Evolutionary conservation across 2,329 filamentous ascomycete genomes (phyloP).

Genomic region (Cytospora schulzeri): DNA sequence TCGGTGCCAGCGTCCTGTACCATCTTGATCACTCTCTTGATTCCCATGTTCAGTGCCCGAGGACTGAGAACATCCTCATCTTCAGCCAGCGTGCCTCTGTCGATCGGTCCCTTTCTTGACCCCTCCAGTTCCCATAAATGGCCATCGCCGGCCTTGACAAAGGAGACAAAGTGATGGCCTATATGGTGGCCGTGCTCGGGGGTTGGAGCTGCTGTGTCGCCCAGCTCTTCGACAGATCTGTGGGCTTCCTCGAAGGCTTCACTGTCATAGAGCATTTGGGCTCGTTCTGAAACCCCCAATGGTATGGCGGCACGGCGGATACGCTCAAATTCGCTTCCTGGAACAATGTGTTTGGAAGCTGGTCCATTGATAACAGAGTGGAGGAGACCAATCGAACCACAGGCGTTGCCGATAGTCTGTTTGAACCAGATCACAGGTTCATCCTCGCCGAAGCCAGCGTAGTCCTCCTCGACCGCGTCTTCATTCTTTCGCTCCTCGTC

Average conservation of each 20-base stretch:
- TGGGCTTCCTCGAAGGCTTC: conserved; percentile 72
- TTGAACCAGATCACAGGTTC: conserved; percentile 82
- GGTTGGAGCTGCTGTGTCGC: conserved; percentile 66
- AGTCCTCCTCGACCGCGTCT: conserved; percentile 57
- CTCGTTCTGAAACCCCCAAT: conserved; percentile 62
- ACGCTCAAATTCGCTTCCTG: conserved; percentile 56
- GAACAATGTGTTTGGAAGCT: conserved; percentile 55
- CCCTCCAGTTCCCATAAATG: conserved; percentile 82
- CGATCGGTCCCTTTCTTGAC: conserved; percentile 69
- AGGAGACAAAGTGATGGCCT: conserved; percentile 80
- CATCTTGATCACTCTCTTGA: conserved; percentile 47
- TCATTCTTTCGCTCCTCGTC: conserved; percentile 50
- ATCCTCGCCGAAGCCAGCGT: conserved; percentile 38
- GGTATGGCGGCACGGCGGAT: conserved; percentile 65
- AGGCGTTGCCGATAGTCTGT: conserved; percentile 82
- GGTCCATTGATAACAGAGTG: conserved; percentile 74
- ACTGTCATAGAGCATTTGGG: conserved; percentile 71
- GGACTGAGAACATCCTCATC: conserved; percentile 68
- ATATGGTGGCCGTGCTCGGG: conserved; percentile 56
- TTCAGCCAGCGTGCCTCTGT: conserved; percentile 58
- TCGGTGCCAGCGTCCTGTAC: conserved; percentile 36
- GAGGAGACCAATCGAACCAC: conserved; percentile 76
- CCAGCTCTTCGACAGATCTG: conserved; percentile 66
- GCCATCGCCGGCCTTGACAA: conserved; percentile 68
- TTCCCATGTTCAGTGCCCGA: conserved; percentile 64